Evolutionary conservation across 305 asterid species (phyloP), one percentile per base, ranked within the genome.

Genomic region (Fraxinus sp.): DNA sequence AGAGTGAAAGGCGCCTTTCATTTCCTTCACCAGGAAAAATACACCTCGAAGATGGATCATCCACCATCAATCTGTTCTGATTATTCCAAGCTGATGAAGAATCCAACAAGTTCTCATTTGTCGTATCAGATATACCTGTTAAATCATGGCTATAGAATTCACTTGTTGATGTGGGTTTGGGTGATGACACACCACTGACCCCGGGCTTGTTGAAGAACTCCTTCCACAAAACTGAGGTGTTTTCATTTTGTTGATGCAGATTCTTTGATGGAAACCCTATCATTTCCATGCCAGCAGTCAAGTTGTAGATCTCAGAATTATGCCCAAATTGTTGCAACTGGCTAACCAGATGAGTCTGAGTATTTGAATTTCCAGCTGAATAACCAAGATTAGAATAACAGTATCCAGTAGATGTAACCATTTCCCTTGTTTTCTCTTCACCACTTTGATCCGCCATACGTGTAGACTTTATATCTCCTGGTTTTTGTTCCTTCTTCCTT

Each of bases 1-100:
- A 93, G 52, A 96, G 94, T 0, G 98, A 94, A 44, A 96, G 98
- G 1, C 99, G 97, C 86, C 94, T 92, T 82, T 91, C 97, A 78
- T 88, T 90, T 24, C 91, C 92, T 85, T 91, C 93, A 75, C 91
- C 90, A 0, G 87, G 81, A 83, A 91, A 92, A n/a, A 91, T 93
- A 36, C 90, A 87, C 32, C 94, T 85, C 57, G 91, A 13, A 36
- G 93, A 88, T 20, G 90, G 87, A 84, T 92, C 93, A 37, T 85
- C 92, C 44, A 74, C 86, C 57, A 84, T 75, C 68, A 84, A 49
- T 64, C 89, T 85, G 72, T 85, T 82, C 44, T 81, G 86, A 5
- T 79, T 73, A 74, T 57, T 83, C 92, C 89, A 89, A 22, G 84
- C 76, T 14, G 70, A 77, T 66, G 85, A 36, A 3, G 86, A 57